phyloP scores from a whole-genome alignment of 2,329 filamentous ascomycete species.

The Claviceps sp. region DNA sequence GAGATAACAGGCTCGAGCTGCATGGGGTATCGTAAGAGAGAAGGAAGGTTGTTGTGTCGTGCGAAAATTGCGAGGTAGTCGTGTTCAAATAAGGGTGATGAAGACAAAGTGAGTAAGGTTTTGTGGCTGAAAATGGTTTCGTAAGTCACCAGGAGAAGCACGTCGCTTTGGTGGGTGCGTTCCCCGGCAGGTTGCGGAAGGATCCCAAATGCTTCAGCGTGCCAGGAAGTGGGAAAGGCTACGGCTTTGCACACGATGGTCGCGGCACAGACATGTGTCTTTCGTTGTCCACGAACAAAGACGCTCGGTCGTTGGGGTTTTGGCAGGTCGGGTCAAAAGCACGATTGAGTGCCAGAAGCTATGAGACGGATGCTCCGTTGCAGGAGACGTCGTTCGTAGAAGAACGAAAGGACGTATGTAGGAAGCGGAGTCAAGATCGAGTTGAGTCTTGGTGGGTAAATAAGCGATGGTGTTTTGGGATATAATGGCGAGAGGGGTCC shows the following conservation, averaged over 20 bases:
- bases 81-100: background rate
- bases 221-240: background rate
- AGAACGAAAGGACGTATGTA: constrained; percentile 5
- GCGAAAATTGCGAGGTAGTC: background rate
- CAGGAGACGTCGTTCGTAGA: constrained; percentile 1
- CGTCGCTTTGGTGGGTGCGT: background rate
- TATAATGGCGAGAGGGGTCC: background rate
- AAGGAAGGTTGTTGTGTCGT: background rate
- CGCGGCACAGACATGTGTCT: background rate
- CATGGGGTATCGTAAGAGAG: background rate
- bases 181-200: background rate
- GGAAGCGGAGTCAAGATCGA: background rate
- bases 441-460: constrained; percentile 2
- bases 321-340: background rate
- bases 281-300: background rate
- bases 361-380: background rate
- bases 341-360: background rate
- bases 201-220: background rate
- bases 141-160: background rate
- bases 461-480: constrained; percentile 3
- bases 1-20: background rate
- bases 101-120: background rate
- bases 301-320: background rate
- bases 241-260: background rate
- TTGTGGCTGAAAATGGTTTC: background rate